These are phyloP conservation scores for Melanomma pulvis-pyrius DNA, from an alignment of 495 filamentous ascomycete genomes.

Conservation along the genomic window DNA sequence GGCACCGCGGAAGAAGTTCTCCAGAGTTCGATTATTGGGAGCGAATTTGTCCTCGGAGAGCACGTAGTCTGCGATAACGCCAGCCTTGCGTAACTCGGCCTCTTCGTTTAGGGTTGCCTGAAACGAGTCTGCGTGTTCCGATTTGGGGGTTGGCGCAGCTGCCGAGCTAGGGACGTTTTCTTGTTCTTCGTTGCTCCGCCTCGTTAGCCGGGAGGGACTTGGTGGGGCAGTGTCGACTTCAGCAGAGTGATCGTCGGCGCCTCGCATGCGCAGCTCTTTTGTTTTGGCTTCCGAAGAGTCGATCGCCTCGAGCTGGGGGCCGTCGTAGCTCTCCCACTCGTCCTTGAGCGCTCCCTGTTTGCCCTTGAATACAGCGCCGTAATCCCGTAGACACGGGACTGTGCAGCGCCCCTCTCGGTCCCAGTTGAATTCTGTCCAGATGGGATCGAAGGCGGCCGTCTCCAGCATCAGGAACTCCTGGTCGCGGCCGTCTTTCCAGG, in stretches of 20 bases:
- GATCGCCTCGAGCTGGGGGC: slow-evolving; percentile 41
- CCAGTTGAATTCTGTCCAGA: slow-evolving; percentile 62
- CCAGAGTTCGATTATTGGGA: slow-evolving; percentile 57
- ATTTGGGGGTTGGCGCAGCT: slow-evolving; percentile 29
- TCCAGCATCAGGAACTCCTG: slow-evolving; percentile 60
- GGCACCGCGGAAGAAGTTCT: slow-evolving; percentile 60
- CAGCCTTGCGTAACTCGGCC: slow-evolving; percentile 43
- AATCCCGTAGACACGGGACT: slow-evolving; percentile 59
- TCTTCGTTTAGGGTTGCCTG: slow-evolving; percentile 41
- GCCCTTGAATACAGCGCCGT: slow-evolving; percentile 54
- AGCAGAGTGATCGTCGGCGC: slow-evolving; percentile 15
- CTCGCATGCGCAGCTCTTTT: slow-evolving; percentile 29
- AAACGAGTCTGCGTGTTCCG: slow-evolving; percentile 38
- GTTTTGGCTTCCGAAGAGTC: slow-evolving; percentile 15
- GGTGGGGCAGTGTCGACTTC: slow-evolving; percentile 27
- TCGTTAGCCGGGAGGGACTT: slow-evolving; percentile 12
- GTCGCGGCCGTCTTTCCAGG: slow-evolving; percentile 57
- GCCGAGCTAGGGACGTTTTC: slow-evolving; percentile 32
- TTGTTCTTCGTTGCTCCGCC: slow-evolving; percentile 24
- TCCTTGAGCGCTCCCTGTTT: slow-evolving; percentile 47
- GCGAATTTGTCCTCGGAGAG: slow-evolving; percentile 54
- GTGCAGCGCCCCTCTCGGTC: slow-evolving; percentile 56
- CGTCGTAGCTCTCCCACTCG: slow-evolving; percentile 59
- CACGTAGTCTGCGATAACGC: slow-evolving; percentile 46
- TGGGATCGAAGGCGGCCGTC: slow-evolving; percentile 59